phyloP scores from a whole-genome alignment of 345 rosid species.

The Syzygium aqueum region DNA sequence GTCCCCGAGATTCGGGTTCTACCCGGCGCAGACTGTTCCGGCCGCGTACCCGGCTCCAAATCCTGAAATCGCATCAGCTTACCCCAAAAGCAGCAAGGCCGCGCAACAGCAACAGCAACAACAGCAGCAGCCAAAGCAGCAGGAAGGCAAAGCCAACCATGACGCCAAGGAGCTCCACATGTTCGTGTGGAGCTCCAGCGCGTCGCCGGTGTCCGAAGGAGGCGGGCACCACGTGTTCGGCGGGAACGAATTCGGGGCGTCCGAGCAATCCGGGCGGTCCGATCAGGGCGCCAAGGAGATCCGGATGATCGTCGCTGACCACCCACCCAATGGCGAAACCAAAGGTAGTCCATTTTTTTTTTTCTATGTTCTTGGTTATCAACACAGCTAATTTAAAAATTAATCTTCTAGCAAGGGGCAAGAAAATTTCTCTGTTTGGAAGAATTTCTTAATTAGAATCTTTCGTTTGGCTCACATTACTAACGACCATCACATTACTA shows the following conservation, averaged over 20 bases:
- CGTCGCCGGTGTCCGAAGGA: conserved; percentile 85
- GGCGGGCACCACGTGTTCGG: conserved; percentile 68
- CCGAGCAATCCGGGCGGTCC: conserved; percentile 71
- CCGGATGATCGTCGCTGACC: conserved; percentile 78
- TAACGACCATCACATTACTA: not conserved
- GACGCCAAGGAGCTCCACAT: conserved; percentile 93
- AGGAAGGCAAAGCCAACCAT: conserved; percentile 41
- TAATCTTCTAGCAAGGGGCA: not conserved
- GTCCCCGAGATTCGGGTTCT: conserved; percentile 72
- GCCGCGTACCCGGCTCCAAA: conserved; percentile 72
- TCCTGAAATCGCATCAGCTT: conserved; percentile 55
- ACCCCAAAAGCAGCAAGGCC: conserved; percentile 9
- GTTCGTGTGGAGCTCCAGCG: conserved; percentile 98
- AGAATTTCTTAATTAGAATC: not conserved
- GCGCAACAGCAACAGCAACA: conserved; percentile 6
- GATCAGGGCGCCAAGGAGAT: conserved; percentile 95
- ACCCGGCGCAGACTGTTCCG: conserved; percentile 53
- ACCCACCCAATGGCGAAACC: conserved; percentile 52
- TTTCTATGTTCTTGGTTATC: not conserved
- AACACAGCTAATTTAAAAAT: not conserved
- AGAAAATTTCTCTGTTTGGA: not conserved
- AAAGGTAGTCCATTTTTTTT: conserved; percentile 32
- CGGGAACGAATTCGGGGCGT: conserved; percentile 39
- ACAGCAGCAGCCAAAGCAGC: not conserved
- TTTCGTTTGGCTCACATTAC: not conserved